A percentile compares a stretch with the other conserved stretches of the same genome.
phyloP scores from a whole-genome alignment of 768 basidiomycete genomes.

The Rubroboletus satanas region DNA sequence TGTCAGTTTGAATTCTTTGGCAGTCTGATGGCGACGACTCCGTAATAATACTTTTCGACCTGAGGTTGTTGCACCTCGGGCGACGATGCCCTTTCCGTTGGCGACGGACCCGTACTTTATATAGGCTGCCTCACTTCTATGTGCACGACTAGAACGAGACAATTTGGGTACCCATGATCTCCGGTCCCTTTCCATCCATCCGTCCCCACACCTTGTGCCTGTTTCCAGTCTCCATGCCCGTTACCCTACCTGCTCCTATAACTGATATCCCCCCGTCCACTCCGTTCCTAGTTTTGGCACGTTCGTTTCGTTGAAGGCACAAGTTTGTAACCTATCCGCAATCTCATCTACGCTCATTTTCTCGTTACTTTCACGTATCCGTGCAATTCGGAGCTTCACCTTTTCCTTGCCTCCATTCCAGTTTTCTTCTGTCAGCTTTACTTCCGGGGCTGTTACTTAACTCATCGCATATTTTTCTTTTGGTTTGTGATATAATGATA shows the following conservation, averaged over 20 bases:
- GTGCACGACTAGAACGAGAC: conserved; percentile 26
- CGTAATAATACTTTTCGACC: conserved; percentile 14
- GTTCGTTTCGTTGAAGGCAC: conserved; percentile 27
- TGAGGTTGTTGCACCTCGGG: conserved; percentile 8
- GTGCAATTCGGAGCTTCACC: conserved; percentile 9
- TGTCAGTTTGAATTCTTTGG: conserved; percentile 1
- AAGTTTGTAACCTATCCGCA: conserved; percentile 32
- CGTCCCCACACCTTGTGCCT: conserved; percentile 20
- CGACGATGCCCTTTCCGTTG: conserved; percentile 7
- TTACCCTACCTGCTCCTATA: conserved; percentile 30
- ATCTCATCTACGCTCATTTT: conserved; percentile 31
- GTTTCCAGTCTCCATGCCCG: conserved; percentile 17
- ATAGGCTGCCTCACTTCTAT: conserved; percentile 20
- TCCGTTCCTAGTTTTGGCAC: conserved; percentile 20
- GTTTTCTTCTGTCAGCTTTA: conserved; percentile 17
- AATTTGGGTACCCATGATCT: conserved; percentile 27
- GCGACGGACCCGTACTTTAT: conserved; percentile 16
- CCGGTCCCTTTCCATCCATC: conserved; percentile 13
- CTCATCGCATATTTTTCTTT: conserved; percentile 32
- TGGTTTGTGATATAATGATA: conserved; percentile 42
- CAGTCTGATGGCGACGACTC: conserved; percentile 34
- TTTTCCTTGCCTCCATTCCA: conserved; percentile 11
- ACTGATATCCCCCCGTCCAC: conserved; percentile 27
- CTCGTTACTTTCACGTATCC: conserved; percentile 20
- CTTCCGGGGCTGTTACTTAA: conserved; percentile 32